Base-by-base conservation (phyloP, 1,284 basidiomycete species). In the Phellopilus nigrolimitatus region DNA sequence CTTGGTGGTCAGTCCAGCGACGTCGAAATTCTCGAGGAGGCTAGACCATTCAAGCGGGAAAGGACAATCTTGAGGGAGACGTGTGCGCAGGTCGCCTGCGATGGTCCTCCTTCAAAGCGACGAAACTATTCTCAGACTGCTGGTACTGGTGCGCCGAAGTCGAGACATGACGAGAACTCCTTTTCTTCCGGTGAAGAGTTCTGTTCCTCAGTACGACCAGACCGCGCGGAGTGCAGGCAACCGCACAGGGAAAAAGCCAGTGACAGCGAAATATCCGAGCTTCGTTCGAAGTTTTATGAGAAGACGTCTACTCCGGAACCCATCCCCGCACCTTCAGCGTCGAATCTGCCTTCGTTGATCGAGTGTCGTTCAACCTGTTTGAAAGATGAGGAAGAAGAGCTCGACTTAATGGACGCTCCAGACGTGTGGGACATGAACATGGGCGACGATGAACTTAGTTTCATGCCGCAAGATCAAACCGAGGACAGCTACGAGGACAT, bases 371-470 rank as follows among this genome's bases (percentile, higher is more conserved):
- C 13, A 17, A 15, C 22, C 13, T 15, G 8, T 24, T 5, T 3
- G 4, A n/a, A 21, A 13, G 21, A 50, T 24, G 51, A 59, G 44
- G 40, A 52, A 39, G 37, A 49, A 17, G 50, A 53, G 39, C 55
- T 58, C 42, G 61, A 66, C 44, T 64, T 66, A 33, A 57, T 57
- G 15, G 67, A 65, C 27, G 66, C 70, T 4, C 28, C 39, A 1
- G 51, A 44, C 22, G 75, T 77, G 15, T 87, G 84, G 84, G 73
- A 68, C 28, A 75, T 63, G 57, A 79, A 66, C 34, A 75, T 64
- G 58, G 80, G 75, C 4, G 83, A 88, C 57, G 83, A 86, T 56
- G 84, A 86, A 13, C 49, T 51, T 10, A 25, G 30, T 22, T 42
- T 28, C 19, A 13, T 44, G 3, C 24, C 24, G 15, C 31, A 51